These are phyloP conservation scores for Kazachstania viticola DNA, from an alignment of 805 yeast genomes.

Conservation along the genomic window DNA sequence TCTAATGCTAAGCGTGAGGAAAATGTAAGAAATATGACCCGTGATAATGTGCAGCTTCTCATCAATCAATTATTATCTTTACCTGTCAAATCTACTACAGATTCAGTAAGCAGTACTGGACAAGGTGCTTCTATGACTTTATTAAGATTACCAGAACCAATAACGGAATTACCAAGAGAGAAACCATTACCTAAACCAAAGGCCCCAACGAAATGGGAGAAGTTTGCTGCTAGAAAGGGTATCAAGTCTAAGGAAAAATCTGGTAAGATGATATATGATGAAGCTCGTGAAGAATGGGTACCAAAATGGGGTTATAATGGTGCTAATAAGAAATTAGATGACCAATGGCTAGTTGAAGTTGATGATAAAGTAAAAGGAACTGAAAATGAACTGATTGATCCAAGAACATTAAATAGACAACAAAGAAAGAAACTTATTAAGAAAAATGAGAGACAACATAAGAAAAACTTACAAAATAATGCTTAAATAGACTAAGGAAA, in stretches of 20 bases:
- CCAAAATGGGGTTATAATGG: constrained; percentile 98
- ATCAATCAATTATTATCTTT: constrained; percentile 83
- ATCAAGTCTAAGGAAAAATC: constrained; percentile 81
- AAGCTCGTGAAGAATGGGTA: constrained; percentile 87
- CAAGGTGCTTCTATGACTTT: constrained; percentile 67
- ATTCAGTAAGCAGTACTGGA: constrained; percentile 44
- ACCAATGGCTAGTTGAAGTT: constrained; percentile 94
- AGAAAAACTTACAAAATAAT: constrained; percentile 69
- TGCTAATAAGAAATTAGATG: constrained; percentile 72
- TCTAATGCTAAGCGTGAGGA: constrained; percentile 50
- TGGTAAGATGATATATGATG: constrained; percentile 84
- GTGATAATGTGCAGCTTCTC: constrained; percentile 88
- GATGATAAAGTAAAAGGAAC: constrained; percentile 57
- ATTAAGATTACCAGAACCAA: constrained; percentile 74
- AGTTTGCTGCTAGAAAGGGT: constrained; percentile 91
- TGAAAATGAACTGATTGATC: constrained; percentile 65
- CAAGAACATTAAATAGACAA: constrained; percentile 67
- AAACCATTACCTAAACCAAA: constrained; percentile 89
- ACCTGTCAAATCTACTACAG: constrained; percentile 82
- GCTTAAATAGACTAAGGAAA: too few relatives aligned
- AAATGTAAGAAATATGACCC: constrained; percentile 51
- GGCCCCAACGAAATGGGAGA: constrained; percentile 92
- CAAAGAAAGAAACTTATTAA: constrained; percentile 79
- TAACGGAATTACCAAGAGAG: constrained; percentile 81
- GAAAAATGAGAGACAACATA: constrained; percentile 62